Evolutionary conservation across 1,284 basidiomycete species (phyloP), one percentile per base, ranked within the genome.

Genomic region (Rhodofomes roseus): DNA sequence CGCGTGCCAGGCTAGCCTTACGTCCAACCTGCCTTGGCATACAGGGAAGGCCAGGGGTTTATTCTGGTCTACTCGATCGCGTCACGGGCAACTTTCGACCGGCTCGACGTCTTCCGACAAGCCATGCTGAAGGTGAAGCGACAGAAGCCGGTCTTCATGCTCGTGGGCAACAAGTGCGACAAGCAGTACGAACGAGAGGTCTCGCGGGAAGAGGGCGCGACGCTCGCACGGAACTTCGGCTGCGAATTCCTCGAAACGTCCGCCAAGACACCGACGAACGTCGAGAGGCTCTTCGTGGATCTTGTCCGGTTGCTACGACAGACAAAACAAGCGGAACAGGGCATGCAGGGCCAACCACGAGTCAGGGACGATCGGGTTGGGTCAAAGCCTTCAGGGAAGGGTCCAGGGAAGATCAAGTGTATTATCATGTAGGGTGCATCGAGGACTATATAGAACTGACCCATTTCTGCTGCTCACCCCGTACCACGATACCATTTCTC

Each of bases 51-150:
- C 63, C 95, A 99, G 79, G 97, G 96, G 11, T 99, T 99, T 78
- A 90, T 99, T 64, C 86, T 99, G 60, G 97, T 99, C 60, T 99
- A 99, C 79, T 97, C 95, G 56, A 98, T 99, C 74, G 94, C 95
- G 57, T 96, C 95, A 50, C 86, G 95, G 71, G 88, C 89, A 67
- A 96, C 95, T 27, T 98, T 98, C 68, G 93, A 98, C 70, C 92
- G 96, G 36, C 87, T 96, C 62, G 92, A 95, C 70, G 90, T 93
- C 66, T 98, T 98, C 79, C 91, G 95, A 66, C 93, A 96, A 75
- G 94, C 95, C 54, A 96, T 98, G 83, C 77, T 90, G 68, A 89
- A 92, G 62, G 95, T 98, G 62, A 97, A 98, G 79, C 88, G 96
- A 72, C 90, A 85, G 74, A 89, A 85, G 65, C 90, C 89, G 31